Percentiles rank a stretch among this genome's conserved stretches.
phyloP scores from a whole-genome alignment of 495 filamentous ascomycete genomes.

The Glarea lozoyensis region DNA sequence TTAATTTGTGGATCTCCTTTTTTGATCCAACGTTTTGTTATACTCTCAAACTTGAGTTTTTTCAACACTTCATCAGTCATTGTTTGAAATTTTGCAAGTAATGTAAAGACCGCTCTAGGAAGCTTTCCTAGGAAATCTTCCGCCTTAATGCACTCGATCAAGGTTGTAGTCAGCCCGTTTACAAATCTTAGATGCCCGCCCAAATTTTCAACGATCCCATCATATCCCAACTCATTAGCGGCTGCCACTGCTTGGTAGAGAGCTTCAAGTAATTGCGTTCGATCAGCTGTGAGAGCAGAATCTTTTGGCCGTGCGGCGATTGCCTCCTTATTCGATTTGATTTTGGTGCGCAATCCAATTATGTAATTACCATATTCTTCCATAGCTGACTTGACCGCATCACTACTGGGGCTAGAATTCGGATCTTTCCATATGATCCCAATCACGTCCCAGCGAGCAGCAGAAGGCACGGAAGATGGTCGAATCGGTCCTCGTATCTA shows the following conservation, averaged over 20 bases:
- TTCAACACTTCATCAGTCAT: conserved; percentile 53
- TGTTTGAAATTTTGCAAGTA: conserved; percentile 55
- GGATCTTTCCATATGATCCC: conserved; percentile 22
- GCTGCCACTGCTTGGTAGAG: conserved; percentile 26
- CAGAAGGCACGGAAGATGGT: conserved; percentile 9
- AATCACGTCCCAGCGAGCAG: conserved; percentile 23
- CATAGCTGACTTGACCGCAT: conserved; percentile 19
- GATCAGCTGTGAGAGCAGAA: conserved; percentile 14
- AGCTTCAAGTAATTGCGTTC: conserved; percentile 12
- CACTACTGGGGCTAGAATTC: conserved; percentile 11
- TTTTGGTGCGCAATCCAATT: conserved; percentile 17
- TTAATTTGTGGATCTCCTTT: conserved; percentile 57
- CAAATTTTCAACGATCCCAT: conserved; percentile 51
- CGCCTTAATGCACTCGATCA: conserved; percentile 57
- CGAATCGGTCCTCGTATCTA: conserved; percentile 17
- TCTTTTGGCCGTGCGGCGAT: conserved; percentile 9
- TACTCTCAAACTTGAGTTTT: conserved; percentile 58
- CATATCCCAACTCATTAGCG: conserved; percentile 49
- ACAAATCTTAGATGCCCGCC: conserved; percentile 31
- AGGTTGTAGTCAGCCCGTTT: conserved; percentile 48
- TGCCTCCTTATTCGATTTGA: conserved; percentile 19
- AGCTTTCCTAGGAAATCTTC: conserved; percentile 57
- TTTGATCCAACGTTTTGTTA: conserved; percentile 54
- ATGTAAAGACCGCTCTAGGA: conserved; percentile 53
- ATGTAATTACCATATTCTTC: conserved; percentile 23